Evolutionary conservation across 768 basidiomycete species (phyloP).

Genomic region (Hygrocybe punicea): DNA sequence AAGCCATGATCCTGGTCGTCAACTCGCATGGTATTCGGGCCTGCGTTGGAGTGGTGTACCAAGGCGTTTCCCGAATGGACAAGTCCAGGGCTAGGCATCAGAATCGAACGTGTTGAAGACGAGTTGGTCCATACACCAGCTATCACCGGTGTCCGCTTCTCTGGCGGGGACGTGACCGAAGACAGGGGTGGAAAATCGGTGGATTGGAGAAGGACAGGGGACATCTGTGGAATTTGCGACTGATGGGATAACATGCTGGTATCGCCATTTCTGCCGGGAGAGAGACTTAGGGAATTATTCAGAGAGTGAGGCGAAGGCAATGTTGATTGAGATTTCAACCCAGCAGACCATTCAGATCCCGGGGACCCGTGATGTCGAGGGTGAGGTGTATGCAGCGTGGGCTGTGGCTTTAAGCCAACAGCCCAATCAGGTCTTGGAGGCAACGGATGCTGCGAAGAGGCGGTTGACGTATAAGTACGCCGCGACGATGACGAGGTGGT

Average conservation of each 20-base stretch:
- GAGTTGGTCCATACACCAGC: conserved; percentile 72
- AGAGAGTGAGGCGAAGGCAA: conserved; percentile 15
- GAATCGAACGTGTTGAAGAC: conserved; percentile 48
- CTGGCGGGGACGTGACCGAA: conserved; percentile 39
- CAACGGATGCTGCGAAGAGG: conserved; percentile 72
- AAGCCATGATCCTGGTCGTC: conserved; percentile 48
- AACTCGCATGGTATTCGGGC: conserved; percentile 25
- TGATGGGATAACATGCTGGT: conserved; percentile 24
- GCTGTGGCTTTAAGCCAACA: conserved; percentile 75
- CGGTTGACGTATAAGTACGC: conserved; percentile 68
- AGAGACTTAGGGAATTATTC: conserved; percentile 39
- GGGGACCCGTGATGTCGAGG: conserved; percentile 49
- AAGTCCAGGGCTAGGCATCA: conserved; percentile 38
- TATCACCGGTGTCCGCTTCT: conserved; percentile 53
- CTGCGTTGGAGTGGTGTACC: conserved; percentile 34
- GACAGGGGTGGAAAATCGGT: conserved; percentile 72
- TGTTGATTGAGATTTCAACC: conserved; percentile 19
- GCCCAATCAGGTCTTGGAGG: conserved; percentile 88
- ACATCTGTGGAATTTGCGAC: conserved; percentile 28
- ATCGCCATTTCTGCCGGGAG: conserved; percentile 38
- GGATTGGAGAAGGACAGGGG: conserved; percentile 46
- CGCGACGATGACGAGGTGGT: conserved; percentile 78
- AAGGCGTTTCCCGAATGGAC: conserved; percentile 30
- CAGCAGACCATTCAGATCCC: neutral
- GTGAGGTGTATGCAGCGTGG: conserved; percentile 53